Evolutionary conservation across 2,329 filamentous ascomycete species (phyloP), one percentile per base, ranked within the genome.

Genomic region (Trichoderma sp.): DNA sequence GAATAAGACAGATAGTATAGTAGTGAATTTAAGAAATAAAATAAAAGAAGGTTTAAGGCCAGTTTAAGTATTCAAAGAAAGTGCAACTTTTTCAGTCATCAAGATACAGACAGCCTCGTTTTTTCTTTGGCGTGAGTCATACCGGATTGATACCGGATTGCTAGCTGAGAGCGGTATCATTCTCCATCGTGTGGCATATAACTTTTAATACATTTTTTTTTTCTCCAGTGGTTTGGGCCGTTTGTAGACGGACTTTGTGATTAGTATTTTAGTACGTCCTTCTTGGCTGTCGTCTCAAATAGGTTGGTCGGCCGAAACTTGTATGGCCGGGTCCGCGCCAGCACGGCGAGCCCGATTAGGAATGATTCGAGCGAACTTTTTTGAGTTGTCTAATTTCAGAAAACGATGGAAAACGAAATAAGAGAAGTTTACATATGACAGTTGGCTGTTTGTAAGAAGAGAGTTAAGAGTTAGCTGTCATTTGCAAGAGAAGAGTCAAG

Each of bases 281-380:
- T 58, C 32, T 67, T 67, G 64, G 53, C 64, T 58, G 53, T 32
- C 15, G 58, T 21, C 58, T 39, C 39, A 24, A 70, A 53, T 56
- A 8, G 58, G 58, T 21, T 39, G 43, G 58, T 36, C 58, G 36
- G 67, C 67, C 57, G 67, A 70, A 53, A 43, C 34, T 39, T 28
- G 26, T 4, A 3, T 14, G 53, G 32, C 47, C 62, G 65, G 65
- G 11, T 58, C 65, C 65, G 53, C 51, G 36, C 56, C 12, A 61
- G 36, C 26, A 56, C 65, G 65, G 65, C 36, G 65, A 69, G 36
- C 65, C 65, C 65, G 65, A 69, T 47, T 69, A 51, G 65, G 65
- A 51, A 60, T 32, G 36, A 58, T 26, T 69, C 11, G 21, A 21
- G 53, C 53, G n/a, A 18, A 12, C 15, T 56, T 65, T 53, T 34